Base-by-base conservation (phyloP, 2,329 filamentous ascomycete species). In the Phoma herbarum region DNA sequence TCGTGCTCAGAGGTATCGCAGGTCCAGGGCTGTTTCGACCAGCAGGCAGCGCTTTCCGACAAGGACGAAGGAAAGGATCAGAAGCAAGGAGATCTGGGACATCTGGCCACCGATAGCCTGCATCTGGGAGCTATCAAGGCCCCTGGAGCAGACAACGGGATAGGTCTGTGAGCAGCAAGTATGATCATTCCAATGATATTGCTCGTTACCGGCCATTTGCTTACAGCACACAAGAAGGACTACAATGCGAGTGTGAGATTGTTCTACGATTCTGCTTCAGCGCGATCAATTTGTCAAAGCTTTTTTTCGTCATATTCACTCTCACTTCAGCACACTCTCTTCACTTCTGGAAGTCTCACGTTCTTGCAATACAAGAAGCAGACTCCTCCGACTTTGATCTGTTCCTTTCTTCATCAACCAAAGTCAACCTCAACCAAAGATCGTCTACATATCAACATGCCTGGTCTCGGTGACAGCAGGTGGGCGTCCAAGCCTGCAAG, bases 51-150 rank as follows among this genome's bases (percentile, higher is more conserved):
- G 8, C 26, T 37, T 20, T 2, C 37, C 7, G 11, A 35, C 6
- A 42, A 47, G 2, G 8, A n/a, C 22, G 12, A 26, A 14, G 39
- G 14, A 7, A 5, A n/a, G 22, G 26, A 8, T 14, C 4, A 33
- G 26, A 11, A n/a, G 5, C 8, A 39, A 8, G 12, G 22, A 31
- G 29, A 20, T 20, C 12, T 23, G 8, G 31, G 22, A 20, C 26
- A 16, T 22, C 22, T 54, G n/a, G 57, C n/a, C 6, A 51, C 57
- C 14, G 42, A 55, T 35, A 8, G 3, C 8, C 33, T 59, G 8
- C 20, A 42, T 9, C 9, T 59, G 18, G 57, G 51, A 9, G 57
- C 45, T 1, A 54, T 59, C 33, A 59, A 59, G 16, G 57, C 51
- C 4, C 57, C 57, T 2, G 45, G 45, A 8, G 51, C 39, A 31